Evolutionary conservation across 345 rosid genomes (phyloP).

Genomic region (Hirschfeldia incana): DNA sequence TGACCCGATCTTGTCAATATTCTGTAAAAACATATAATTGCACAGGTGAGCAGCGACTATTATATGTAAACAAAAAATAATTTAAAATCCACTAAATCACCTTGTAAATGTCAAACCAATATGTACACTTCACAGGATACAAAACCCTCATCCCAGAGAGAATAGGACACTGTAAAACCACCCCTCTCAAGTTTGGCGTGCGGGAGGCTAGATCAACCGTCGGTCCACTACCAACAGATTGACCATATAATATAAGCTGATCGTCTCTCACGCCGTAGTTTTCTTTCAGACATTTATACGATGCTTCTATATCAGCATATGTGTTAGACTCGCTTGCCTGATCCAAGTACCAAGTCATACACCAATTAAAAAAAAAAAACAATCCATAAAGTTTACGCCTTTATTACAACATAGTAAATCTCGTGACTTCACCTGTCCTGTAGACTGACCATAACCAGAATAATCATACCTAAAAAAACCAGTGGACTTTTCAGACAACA

Average conservation of each 20-base stretch:
- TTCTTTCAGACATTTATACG: not conserved
- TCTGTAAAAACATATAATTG: not conserved
- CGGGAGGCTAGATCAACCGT: not conserved
- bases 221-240: not conserved
- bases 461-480: constrained; percentile 67
- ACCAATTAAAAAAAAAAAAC: constrained; percentile 7
- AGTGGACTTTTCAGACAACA: not conserved
- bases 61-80: not conserved
- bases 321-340: not conserved
- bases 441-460: constrained; percentile 95
- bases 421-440: constrained; percentile 67
- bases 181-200: not conserved
- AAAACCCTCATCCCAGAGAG: not conserved
- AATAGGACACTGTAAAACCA: constrained; percentile 3
- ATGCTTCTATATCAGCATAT: not conserved
- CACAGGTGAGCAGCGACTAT: not conserved
- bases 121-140: not conserved
- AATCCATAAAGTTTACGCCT: not conserved
- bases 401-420: not conserved
- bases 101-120: constrained; percentile 1
- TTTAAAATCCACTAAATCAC: not conserved
- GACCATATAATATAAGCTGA: not conserved
- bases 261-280: not conserved
- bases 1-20: not conserved
- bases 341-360: not conserved